Conservation (phyloP, 371 early-diverging fungal genomes). For the Basidiobolus meristosporus region DNA sequence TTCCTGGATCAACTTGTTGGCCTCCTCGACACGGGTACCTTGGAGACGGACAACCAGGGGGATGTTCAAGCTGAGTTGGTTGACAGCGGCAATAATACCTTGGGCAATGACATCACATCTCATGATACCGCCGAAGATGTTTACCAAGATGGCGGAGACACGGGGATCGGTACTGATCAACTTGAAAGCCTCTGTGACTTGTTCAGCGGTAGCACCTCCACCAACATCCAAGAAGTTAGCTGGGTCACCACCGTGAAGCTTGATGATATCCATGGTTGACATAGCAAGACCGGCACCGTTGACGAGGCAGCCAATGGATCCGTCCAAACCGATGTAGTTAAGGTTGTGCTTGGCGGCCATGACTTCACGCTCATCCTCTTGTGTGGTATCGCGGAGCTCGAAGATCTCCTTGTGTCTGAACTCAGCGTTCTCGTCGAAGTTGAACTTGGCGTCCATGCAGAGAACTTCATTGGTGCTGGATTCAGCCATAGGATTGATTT, state of each 20-base stretch:
- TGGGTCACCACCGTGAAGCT: conserved; percentile 96
- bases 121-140: conserved; percentile 99
- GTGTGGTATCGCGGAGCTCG: conserved; percentile 72
- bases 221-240: conserved; percentile 99
- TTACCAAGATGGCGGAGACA: conserved; percentile 92
- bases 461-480: conserved; percentile 27
- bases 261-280: conserved; percentile 99
- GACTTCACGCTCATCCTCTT: conserved; percentile 96
- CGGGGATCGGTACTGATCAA: conserved; percentile 90
- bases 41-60: conserved; percentile 93
- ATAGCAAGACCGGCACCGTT: conserved; percentile 98
- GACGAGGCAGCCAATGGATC: conserved; percentile 62
- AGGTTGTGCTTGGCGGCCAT: conserved; percentile 89
- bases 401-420: conserved; percentile 90
- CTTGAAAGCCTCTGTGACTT: conserved; percentile 96
- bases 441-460: conserved; percentile 87
- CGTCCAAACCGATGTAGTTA: conserved; percentile 97
- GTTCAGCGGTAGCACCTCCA: conserved; percentile 87
- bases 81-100: conserved; percentile 91
- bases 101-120: conserved; percentile 95
- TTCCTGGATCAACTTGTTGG: conserved; percentile 74
- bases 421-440: conserved; percentile 96
- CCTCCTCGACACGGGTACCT: conserved; percentile 73
- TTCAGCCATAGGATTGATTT: conserved; percentile 96
- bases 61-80: conserved; percentile 73